A percentile compares a stretch with the other conserved stretches of the same genome.
Conservation (phyloP, 352 stramenopile species). For the Pythium oligandrum region DNA sequence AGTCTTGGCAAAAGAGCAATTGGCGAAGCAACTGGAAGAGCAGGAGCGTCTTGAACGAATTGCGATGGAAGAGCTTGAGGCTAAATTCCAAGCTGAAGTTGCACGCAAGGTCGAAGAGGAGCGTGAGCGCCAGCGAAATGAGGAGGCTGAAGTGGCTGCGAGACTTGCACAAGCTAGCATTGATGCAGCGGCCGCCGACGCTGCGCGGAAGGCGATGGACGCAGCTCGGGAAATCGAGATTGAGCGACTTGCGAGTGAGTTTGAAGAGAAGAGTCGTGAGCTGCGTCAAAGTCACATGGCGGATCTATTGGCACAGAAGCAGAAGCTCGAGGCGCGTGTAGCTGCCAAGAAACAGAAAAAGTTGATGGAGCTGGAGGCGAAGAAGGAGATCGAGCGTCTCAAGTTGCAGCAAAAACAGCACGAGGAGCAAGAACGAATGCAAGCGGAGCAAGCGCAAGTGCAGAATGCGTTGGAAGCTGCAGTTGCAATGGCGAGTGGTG, state of each 20-base stretch:
- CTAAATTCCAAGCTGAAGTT: slow-evolving; percentile 25
- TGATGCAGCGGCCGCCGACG: slow-evolving; percentile 31
- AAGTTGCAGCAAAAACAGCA: slow-evolving; percentile 37
- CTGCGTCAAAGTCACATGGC: slow-evolving; percentile 49
- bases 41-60: slow-evolving; percentile 22
- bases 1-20: slow-evolving; percentile 4
- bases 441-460: slow-evolving; percentile 27
- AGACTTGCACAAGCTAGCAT: slow-evolving; percentile 35
- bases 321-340: slow-evolving; percentile 65
- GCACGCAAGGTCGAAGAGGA: slow-evolving; percentile 46
- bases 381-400: slow-evolving; percentile 50
- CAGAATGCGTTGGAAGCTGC: slow-evolving; percentile 21
- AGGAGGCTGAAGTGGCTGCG: slow-evolving; percentile 37
- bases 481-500: background rate
- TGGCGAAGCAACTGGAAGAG: slow-evolving; percentile 13
- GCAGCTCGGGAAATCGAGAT: slow-evolving; percentile 41
- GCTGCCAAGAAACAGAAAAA: slow-evolving; percentile 78
- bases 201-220: slow-evolving; percentile 37
- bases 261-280: slow-evolving; percentile 54
- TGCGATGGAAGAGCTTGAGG: slow-evolving; percentile 19
- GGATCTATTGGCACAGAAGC: slow-evolving; percentile 57
- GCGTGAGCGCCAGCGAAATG: slow-evolving; percentile 37
- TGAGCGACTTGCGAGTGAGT: slow-evolving; percentile 57
- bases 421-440: slow-evolving; percentile 31
- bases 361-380: slow-evolving; percentile 62